Evolutionary conservation across 768 basidiomycete genomes (phyloP).

Genomic region (Suillus decipiens): DNA sequence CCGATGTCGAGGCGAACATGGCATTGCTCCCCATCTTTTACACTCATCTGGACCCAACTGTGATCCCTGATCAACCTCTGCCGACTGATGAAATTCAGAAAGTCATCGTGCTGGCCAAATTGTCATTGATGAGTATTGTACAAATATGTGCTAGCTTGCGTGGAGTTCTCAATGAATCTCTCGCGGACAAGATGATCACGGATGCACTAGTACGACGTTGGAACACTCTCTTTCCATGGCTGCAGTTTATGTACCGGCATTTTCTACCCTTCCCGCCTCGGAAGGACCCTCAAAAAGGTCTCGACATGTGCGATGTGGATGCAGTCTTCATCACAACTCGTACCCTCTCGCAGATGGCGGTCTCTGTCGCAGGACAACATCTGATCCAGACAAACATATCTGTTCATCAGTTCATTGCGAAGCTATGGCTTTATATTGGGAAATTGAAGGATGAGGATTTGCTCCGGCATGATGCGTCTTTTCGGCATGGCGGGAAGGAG

Average conservation of each 20-base stretch:
- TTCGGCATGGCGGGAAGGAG: not conserved
- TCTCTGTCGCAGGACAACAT: not conserved
- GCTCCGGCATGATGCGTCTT: not conserved
- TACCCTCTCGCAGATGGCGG: not conserved
- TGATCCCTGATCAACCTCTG: constrained; percentile 4
- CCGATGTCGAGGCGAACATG: constrained; percentile 5
- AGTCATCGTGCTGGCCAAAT: constrained; percentile 4
- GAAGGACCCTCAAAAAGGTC: not conserved
- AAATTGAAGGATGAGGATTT: constrained; percentile 4
- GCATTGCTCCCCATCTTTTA: constrained; percentile 7
- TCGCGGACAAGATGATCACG: constrained; percentile 1
- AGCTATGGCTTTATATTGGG: not conserved
- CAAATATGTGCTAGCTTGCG: not conserved
- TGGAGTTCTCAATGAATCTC: not conserved
- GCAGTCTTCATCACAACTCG: not conserved
- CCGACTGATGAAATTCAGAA: not conserved
- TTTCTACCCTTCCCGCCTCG: constrained; percentile 1
- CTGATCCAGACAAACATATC: not conserved
- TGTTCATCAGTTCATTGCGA: not conserved
- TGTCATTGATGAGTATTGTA: constrained; percentile 1
- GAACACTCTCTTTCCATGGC: constrained; percentile 5
- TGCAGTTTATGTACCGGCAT: constrained; percentile 7
- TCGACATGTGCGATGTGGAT: not conserved
- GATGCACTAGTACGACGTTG: constrained; percentile 6
- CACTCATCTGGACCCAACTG: constrained; percentile 8